Conservation (phyloP, 2,329 filamentous ascomycete species). For the Claviceps pazoutovae region DNA sequence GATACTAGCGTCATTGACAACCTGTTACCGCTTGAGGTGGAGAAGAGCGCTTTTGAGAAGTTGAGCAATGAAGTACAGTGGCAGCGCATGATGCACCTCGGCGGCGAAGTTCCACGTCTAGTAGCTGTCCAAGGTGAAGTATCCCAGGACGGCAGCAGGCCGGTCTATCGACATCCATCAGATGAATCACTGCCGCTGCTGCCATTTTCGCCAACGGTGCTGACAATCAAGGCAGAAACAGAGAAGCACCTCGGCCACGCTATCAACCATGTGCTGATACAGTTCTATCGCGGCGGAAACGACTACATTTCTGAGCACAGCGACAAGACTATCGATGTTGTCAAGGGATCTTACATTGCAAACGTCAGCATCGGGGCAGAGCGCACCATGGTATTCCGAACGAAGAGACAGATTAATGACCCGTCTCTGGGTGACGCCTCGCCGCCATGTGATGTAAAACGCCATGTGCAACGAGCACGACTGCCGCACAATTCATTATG, state of each 20-base stretch:
- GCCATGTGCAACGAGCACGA: slow-evolving; percentile 51
- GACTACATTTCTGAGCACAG: slow-evolving; percentile 96
- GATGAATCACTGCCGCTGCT: slow-evolving; percentile 72
- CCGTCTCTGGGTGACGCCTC: not conserved
- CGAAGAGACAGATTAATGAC: slow-evolving; percentile 49
- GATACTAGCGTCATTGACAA: slow-evolving; percentile 64
- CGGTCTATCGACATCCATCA: slow-evolving; percentile 87
- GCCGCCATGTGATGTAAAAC: slow-evolving; percentile 19
- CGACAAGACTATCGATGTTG: slow-evolving; percentile 91
- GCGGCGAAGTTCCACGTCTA: slow-evolving; percentile 79
- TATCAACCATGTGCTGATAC: slow-evolving; percentile 85
- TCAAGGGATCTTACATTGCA: slow-evolving; percentile 65
- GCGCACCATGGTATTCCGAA: slow-evolving; percentile 77
- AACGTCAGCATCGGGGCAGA: slow-evolving; percentile 91
- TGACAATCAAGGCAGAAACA: slow-evolving; percentile 51
- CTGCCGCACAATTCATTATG: slow-evolving; percentile 86
- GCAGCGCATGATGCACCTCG: slow-evolving; percentile 86
- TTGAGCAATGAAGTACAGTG: slow-evolving; percentile 66
- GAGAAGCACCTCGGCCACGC: slow-evolving; percentile 63
- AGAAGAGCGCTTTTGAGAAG: slow-evolving; percentile 50
- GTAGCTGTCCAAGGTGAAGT: slow-evolving; percentile 77
- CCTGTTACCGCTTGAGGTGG: slow-evolving; percentile 45
- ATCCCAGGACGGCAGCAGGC: slow-evolving; percentile 55
- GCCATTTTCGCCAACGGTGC: slow-evolving; percentile 61
- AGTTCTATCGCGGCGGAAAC: slow-evolving; percentile 75